phyloP scores from a whole-genome alignment of 2,329 filamentous ascomycete genomes.

The Alternaria solani region DNA sequence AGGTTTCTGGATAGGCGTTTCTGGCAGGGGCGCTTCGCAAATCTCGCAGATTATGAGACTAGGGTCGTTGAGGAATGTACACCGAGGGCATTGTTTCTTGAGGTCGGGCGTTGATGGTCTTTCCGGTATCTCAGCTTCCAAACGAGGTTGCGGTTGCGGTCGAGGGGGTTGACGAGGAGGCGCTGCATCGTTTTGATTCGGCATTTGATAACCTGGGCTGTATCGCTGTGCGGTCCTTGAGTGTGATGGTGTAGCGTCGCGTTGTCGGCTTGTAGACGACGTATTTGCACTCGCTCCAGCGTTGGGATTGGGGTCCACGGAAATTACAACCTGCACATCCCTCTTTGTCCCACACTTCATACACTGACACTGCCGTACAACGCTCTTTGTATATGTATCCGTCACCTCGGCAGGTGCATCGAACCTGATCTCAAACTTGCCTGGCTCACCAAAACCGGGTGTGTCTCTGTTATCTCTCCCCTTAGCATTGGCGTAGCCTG shows the following conservation, averaged over 20 bases:
- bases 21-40: constrained; percentile 41
- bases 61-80: constrained; percentile 47
- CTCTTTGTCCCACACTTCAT: constrained; percentile 47
- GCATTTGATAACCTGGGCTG: constrained; percentile 38
- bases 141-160: constrained; percentile 20
- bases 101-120: constrained; percentile 35
- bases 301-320: constrained; percentile 41
- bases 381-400: constrained; percentile 44
- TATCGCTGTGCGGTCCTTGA: constrained; percentile 34
- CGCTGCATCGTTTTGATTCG: constrained; percentile 25
- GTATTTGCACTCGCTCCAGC: constrained; percentile 15
- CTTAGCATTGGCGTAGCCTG: constrained; percentile 40
- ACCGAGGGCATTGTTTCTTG: constrained; percentile 47
- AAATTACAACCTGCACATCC: constrained; percentile 46
- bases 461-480: constrained; percentile 21
- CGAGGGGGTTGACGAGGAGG: constrained; percentile 27
- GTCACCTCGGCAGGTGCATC: constrained; percentile 39
- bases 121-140: constrained; percentile 7
- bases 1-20: constrained; percentile 32
- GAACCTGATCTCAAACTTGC: constrained; percentile 45
- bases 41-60: constrained; percentile 45
- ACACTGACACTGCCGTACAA: constrained; percentile 45
- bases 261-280: constrained; percentile 19
- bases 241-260: constrained; percentile 24
- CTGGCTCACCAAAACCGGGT: constrained; percentile 40